These are phyloP conservation scores for Pythium angustatum DNA, from an alignment of 352 stramenopile species.

Conservation along the genomic window DNA sequence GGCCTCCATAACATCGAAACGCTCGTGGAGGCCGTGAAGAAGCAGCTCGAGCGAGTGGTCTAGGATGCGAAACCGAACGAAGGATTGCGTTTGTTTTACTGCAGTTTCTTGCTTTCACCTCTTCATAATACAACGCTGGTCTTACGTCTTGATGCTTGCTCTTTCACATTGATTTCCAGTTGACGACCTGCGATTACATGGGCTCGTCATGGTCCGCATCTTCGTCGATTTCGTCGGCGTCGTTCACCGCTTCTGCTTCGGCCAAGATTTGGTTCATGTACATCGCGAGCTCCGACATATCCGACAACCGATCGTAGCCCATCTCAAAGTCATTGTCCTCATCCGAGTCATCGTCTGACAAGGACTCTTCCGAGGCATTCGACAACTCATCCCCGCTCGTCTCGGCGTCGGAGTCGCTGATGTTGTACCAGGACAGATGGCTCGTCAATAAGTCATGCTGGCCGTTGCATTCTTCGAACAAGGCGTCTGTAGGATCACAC, in stretches of 20 bases:
- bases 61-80: too few species aligned
- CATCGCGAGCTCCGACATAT: conserved; percentile 15
- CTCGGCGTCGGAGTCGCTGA: conserved; percentile 47
- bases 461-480: conserved; percentile 49
- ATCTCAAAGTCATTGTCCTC: conserved; percentile 31
- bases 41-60: too few species aligned
- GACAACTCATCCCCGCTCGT: conserved; percentile 1
- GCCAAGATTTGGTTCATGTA: conserved; percentile 8
- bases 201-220: neutral
- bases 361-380: conserved; percentile 21
- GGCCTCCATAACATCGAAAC: conserved; percentile 56
- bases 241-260: neutral
- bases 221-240: neutral
- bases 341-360: conserved; percentile 27
- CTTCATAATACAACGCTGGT: neutral
- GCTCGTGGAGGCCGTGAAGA: conserved; percentile 60
- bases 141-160: too few species aligned
- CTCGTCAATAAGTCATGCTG: conserved; percentile 27
- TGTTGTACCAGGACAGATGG: conserved; percentile 56
- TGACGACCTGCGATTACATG: neutral
- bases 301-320: conserved; percentile 20
- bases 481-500: conserved; percentile 36
- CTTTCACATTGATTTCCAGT: too few species aligned
- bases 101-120: neutral
- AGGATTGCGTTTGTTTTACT: neutral